These are phyloP conservation scores for Hypoxylon lenormandii DNA, from an alignment of 495 filamentous ascomycete species.

Conservation along the genomic window DNA sequence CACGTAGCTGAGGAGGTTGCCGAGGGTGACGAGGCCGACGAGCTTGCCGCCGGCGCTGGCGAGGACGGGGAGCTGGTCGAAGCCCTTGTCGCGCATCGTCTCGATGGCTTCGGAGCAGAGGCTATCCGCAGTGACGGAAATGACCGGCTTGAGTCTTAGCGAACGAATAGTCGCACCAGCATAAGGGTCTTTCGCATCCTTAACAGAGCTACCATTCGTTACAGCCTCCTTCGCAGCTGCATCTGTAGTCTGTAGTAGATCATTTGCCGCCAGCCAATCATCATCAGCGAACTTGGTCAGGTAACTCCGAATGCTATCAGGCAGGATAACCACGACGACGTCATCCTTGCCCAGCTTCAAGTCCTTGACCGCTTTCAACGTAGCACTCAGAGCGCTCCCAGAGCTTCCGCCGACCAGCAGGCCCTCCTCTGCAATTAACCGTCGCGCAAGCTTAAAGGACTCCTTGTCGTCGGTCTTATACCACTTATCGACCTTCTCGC, in stretches of 20 bases:
- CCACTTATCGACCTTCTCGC: conserved; percentile 86
- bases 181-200: conserved; percentile 70
- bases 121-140: conserved; percentile 76
- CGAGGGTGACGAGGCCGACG: conserved; percentile 90
- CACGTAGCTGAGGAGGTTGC: conserved; percentile 91
- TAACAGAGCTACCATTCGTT: conserved; percentile 59
- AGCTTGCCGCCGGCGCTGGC: conserved; percentile 74
- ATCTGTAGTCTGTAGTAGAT: conserved; percentile 72
- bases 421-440: conserved; percentile 93
- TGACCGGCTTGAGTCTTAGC: conserved; percentile 90
- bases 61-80: conserved; percentile 94
- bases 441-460: conserved; percentile 86
- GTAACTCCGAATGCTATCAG: conserved; percentile 96
- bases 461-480: conserved; percentile 96
- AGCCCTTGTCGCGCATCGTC: conserved; percentile 95
- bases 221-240: conserved; percentile 54
- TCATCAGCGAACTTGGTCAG: conserved; percentile 99
- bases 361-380: conserved; percentile 82
- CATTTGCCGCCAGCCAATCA: conserved; percentile 96
- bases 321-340: conserved; percentile 87
- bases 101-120: conserved; percentile 87
- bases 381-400: conserved; percentile 89
- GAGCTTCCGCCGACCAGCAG: conserved; percentile 94
- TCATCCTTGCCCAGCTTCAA: conserved; percentile 78
- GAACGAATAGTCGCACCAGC: conserved; percentile 78